phyloP scores from a whole-genome alignment of 352 stramenopile genomes.

The Pythium sp. region DNA sequence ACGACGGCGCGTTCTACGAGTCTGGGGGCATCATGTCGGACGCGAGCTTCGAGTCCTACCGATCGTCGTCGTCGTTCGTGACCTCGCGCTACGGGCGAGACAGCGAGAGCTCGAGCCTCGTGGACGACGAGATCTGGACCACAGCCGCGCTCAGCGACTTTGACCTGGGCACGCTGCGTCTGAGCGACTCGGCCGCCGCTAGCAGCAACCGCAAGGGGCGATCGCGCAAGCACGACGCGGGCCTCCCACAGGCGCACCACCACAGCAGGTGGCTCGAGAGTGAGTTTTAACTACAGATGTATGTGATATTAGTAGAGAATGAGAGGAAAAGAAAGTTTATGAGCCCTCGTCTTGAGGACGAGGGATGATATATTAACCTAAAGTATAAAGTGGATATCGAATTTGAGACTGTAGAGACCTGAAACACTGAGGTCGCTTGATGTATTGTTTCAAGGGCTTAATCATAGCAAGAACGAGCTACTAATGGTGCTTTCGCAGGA shows the following conservation, averaged over 20 bases:
- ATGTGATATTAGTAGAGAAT: background rate
- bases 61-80: constrained; percentile 1
- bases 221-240: background rate
- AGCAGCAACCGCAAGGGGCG: background rate
- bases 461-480: too few species aligned
- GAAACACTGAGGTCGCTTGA: too few species aligned
- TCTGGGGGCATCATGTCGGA: constrained; percentile 5
- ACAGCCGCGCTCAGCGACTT: constrained; percentile 13
- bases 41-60: background rate
- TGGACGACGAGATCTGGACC: constrained; percentile 20
- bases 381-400: background rate
- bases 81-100: background rate
- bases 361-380: background rate
- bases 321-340: background rate
- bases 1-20: constrained; percentile 12
- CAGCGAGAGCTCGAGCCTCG: constrained; percentile 15
- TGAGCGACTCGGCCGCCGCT: constrained; percentile 8
- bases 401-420: background rate
- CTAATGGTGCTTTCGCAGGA: too few species aligned
- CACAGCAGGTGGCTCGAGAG: constrained; percentile 12
- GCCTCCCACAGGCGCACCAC: background rate
- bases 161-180: constrained; percentile 13
- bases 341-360: background rate
- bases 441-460: too few species aligned
- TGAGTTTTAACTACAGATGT: constrained; percentile 13